phyloP scores from a whole-genome alignment of 2,329 filamentous ascomycete genomes.

The Cladobotryum mycophilum region DNA sequence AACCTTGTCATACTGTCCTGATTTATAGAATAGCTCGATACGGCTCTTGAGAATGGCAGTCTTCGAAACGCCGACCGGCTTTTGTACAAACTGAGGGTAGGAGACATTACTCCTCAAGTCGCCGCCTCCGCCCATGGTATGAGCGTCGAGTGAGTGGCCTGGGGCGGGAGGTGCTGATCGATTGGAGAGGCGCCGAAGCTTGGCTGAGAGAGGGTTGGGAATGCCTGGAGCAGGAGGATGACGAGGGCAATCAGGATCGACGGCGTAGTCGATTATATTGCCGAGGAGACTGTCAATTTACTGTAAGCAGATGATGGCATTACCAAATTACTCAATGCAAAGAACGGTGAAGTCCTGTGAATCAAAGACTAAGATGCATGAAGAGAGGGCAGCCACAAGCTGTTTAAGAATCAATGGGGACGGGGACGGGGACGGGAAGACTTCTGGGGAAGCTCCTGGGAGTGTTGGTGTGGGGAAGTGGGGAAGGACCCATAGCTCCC shows the following conservation, averaged over 20 bases:
- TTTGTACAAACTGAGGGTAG: constrained; percentile 46
- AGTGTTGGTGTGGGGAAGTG: too few relatives aligned
- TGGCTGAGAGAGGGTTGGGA: constrained; percentile 16
- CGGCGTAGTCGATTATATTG: constrained; percentile 17
- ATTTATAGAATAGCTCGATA: constrained; percentile 71
- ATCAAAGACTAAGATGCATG: too few relatives aligned
- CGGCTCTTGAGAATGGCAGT: constrained; percentile 78
- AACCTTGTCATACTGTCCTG: constrained; percentile 70
- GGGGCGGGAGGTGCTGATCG: constrained; percentile 32
- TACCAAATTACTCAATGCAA: not conserved
- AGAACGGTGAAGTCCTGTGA: not conserved
- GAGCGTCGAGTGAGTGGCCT: constrained; percentile 22
- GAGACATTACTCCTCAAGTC: constrained; percentile 39
- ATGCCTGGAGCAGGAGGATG: constrained; percentile 18
- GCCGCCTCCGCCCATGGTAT: constrained; percentile 46
- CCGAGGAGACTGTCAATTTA: constrained; percentile 17
- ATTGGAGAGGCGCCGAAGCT: constrained; percentile 27
- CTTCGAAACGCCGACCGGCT: constrained; percentile 70
- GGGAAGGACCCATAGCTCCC: too few relatives aligned
- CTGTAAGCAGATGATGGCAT: constrained; percentile 16
- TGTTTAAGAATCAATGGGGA: too few relatives aligned
- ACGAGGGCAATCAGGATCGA: constrained; percentile 20
- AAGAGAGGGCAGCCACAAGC: too few relatives aligned
- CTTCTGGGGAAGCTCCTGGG: too few relatives aligned
- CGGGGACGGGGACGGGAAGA: too few relatives aligned